Conservation (phyloP, 345 rosid genomes). For the Heritiera littoralis region DNA sequence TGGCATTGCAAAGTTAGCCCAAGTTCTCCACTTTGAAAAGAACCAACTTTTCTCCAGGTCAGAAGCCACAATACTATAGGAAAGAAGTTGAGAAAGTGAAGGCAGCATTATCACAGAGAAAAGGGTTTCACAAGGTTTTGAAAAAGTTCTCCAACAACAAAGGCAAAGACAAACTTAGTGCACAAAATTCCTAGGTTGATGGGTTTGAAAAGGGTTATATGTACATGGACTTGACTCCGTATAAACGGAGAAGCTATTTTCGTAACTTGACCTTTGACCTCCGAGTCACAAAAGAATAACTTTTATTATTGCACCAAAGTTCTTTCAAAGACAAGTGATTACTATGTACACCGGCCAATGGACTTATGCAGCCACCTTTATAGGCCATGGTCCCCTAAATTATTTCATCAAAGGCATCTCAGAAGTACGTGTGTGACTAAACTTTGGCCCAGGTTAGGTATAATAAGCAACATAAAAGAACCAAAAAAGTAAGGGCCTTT, state of each 20-base stretch:
- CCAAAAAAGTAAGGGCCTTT: neutral
- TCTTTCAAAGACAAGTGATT: slow-evolving; percentile 15
- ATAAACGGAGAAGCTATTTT: too few relatives aligned
- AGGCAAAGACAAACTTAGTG: too few relatives aligned
- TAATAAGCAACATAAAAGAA: neutral
- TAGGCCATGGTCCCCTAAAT: slow-evolving; percentile 32
- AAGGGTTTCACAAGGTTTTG: slow-evolving; percentile 24
- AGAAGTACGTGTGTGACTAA: slow-evolving; percentile 5
- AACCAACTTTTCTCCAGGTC: slow-evolving; percentile 25
- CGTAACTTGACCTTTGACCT: too few relatives aligned
- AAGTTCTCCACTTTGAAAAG: slow-evolving; percentile 24
- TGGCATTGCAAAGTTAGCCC: neutral
- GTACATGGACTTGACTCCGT: too few relatives aligned
- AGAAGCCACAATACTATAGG: neutral
- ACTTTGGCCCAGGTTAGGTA: slow-evolving; percentile 22
- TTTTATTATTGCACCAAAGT: too few relatives aligned
- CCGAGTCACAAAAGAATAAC: too few relatives aligned
- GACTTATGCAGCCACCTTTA: slow-evolving; percentile 15
- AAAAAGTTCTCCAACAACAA: neutral
- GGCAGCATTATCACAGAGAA: slow-evolving; percentile 26
- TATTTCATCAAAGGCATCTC: slow-evolving; percentile 15
- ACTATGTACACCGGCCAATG: slow-evolving; percentile 20
- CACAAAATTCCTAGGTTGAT: too few relatives aligned
- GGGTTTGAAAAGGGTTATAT: too few relatives aligned
- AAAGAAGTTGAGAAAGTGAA: slow-evolving; percentile 20